Conservation (phyloP, 352 stramenopile species). For the Lagenidium sp. region DNA sequence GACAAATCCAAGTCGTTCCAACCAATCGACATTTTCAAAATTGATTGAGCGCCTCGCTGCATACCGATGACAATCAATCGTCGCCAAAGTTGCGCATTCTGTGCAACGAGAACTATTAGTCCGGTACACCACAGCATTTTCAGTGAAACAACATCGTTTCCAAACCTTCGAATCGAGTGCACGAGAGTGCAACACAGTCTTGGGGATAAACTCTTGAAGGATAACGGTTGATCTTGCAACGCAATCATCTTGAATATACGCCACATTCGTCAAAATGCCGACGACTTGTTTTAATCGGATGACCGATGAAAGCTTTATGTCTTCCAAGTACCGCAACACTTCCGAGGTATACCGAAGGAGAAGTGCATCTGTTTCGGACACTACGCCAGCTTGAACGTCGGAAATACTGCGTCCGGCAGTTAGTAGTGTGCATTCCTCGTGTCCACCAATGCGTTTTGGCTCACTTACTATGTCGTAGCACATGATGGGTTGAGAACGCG, state of each 20-base stretch:
- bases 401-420: slow-evolving; percentile 39
- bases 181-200: slow-evolving; percentile 31
- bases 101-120: no score
- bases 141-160: no score
- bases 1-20: slow-evolving; percentile 57
- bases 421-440: no score
- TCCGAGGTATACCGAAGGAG: slow-evolving; percentile 55
- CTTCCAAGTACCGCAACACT: slow-evolving; percentile 49
- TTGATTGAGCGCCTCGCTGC: slow-evolving; percentile 47
- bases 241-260: slow-evolving; percentile 61
- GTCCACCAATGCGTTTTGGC: background rate
- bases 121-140: no score
- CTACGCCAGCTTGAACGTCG: slow-evolving; percentile 49
- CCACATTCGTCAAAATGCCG: slow-evolving; percentile 58
- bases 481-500: slow-evolving; percentile 75
- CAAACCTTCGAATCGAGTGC: slow-evolving; percentile 31
- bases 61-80: slow-evolving; percentile 34
- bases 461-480: slow-evolving; percentile 57
- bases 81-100: slow-evolving; percentile 48
- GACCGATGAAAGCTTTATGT: slow-evolving; percentile 46
- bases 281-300: slow-evolving; percentile 58
- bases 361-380: slow-evolving; percentile 47
- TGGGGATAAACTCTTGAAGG: slow-evolving; percentile 44
- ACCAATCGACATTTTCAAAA: slow-evolving; percentile 61
- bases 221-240: slow-evolving; percentile 34